Evolutionary conservation across 495 filamentous ascomycete species (phyloP).

Genomic region (Trichoderma orchidacearum): DNA sequence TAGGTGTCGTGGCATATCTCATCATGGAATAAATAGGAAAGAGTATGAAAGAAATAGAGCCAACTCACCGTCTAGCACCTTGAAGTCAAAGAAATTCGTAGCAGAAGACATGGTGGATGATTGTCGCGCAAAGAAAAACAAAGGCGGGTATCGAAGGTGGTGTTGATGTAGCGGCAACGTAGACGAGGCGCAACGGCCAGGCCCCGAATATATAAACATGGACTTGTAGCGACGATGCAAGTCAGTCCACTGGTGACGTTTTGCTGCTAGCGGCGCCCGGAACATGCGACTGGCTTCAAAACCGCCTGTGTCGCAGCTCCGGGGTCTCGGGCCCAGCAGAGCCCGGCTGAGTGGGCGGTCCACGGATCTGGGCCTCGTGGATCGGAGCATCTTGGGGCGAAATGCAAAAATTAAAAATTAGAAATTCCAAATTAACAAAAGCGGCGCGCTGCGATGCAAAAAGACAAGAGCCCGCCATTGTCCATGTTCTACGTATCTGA

Average conservation of each 20-base stretch:
- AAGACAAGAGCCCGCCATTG: neutral
- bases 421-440: too few species aligned
- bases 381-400: neutral
- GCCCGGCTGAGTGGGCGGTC: neutral
- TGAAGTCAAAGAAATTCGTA: slow-evolving; percentile 85
- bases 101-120: slow-evolving; percentile 69
- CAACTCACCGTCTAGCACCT: slow-evolving; percentile 62
- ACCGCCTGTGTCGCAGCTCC: neutral
- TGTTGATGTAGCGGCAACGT: neutral
- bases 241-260: neutral
- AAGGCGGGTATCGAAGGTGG: neutral
- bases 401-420: too few species aligned
- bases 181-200: neutral
- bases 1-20: too few species aligned
- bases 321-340: neutral
- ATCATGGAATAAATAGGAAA: too few species aligned
- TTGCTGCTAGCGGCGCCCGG: neutral
- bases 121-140: neutral
- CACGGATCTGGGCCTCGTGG: neutral
- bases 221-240: neutral
- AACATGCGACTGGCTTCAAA: neutral
- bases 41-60: slow-evolving; percentile 5
- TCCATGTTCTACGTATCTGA: neutral
- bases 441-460: neutral
- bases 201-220: neutral